Conservation (phyloP, 176 grass and related monocot species). For the Chloris gayana region DNA sequence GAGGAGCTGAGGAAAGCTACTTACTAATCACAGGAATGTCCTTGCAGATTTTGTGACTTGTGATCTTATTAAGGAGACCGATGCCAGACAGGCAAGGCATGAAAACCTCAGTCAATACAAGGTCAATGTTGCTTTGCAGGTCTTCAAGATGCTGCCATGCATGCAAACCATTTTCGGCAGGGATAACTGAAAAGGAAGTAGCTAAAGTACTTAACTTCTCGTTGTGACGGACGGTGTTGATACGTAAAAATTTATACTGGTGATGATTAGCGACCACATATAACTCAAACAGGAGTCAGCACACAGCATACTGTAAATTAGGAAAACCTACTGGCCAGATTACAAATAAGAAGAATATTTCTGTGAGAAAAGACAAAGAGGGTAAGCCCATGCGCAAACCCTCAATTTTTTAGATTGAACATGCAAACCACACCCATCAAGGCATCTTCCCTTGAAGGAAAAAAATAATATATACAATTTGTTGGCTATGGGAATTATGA, state of each 20-base stretch:
- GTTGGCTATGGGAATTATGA: not conserved
- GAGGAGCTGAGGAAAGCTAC: slow-evolving; percentile 45
- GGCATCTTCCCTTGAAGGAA: not conserved
- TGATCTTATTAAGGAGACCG: slow-evolving; percentile 86
- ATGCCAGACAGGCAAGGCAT: slow-evolving; percentile 81
- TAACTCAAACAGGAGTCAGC: slow-evolving; percentile 37
- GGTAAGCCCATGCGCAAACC: not conserved
- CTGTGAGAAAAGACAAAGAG: not conserved
- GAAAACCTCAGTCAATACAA: slow-evolving; percentile 88
- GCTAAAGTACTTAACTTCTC: slow-evolving; percentile 24
- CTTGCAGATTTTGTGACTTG: slow-evolving; percentile 79
- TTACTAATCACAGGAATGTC: slow-evolving; percentile 96
- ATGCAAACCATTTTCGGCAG: slow-evolving; percentile 72
- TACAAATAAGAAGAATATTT: slow-evolving; percentile 27
- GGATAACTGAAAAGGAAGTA: slow-evolving; percentile 66
- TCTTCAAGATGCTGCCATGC: slow-evolving; percentile 94
- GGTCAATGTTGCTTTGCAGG: slow-evolving; percentile 73
- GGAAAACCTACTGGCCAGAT: not conserved
- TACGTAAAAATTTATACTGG: slow-evolving; percentile 9
- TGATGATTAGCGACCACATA: slow-evolving; percentile 17
- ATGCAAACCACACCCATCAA: not conserved
- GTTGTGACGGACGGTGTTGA: slow-evolving; percentile 1
- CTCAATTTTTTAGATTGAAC: not conserved
- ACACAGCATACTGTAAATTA: slow-evolving; percentile 11
- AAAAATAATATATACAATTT: not conserved